A percentile compares a stretch with the other conserved stretches of the same genome.
phyloP scores from a whole-genome alignment of 2,329 filamentous ascomycete genomes.

The Trichophyton verrucosum region DNA sequence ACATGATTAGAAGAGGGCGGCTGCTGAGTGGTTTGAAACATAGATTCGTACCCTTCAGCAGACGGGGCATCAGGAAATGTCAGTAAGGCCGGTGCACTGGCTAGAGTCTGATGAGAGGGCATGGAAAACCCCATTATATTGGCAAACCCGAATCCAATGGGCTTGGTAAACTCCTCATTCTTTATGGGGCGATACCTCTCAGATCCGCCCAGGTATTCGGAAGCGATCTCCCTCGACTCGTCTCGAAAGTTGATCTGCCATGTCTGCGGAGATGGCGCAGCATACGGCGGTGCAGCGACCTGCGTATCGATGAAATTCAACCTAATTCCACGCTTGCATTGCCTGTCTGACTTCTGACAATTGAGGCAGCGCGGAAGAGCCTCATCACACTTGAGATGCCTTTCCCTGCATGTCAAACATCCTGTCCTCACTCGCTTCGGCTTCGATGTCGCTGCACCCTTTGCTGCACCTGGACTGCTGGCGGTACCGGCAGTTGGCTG shows the following conservation, averaged over 20 bases:
- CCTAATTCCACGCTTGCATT: constrained; percentile 74
- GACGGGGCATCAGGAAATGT: constrained; percentile 35
- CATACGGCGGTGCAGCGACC: constrained; percentile 53
- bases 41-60: constrained; percentile 18
- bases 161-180: constrained; percentile 21
- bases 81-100: constrained; percentile 39
- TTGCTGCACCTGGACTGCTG: constrained; percentile 14
- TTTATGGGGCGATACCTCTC: constrained; percentile 55
- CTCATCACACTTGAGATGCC: constrained; percentile 87
- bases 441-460: constrained; percentile 35
- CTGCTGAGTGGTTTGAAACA: constrained; percentile 20
- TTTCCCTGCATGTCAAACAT: constrained; percentile 77
- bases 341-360: constrained; percentile 73
- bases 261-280: constrained; percentile 47
- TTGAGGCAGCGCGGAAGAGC: constrained; percentile 56
- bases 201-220: constrained; percentile 71
- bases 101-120: constrained; percentile 38
- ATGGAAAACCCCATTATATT: constrained; percentile 19
- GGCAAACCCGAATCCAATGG: constrained; percentile 17
- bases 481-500: background rate
- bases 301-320: constrained; percentile 86
- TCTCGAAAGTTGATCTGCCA: constrained; percentile 72
- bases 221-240: constrained; percentile 80
- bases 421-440: constrained; percentile 82
- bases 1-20: constrained; percentile 11